Evolutionary conservation across 768 basidiomycete species (phyloP).

Genomic region (Lactifluus rugatus): DNA sequence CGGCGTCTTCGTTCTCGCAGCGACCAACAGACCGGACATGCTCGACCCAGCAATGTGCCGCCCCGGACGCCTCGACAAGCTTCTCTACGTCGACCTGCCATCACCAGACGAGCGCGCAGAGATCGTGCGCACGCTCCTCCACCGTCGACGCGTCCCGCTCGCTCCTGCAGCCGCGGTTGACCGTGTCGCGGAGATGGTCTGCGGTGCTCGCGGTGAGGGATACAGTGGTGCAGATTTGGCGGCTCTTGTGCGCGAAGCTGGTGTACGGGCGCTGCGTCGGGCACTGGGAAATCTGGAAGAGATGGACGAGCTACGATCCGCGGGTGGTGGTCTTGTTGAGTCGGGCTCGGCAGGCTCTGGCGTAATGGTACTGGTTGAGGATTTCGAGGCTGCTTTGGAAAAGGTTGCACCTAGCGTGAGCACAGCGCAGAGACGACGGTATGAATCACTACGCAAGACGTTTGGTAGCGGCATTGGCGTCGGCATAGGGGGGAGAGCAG

Average conservation of each 20-base stretch:
- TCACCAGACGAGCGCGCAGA: conserved; percentile 63
- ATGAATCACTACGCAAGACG: conserved; percentile 69
- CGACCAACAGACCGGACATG: conserved; percentile 94
- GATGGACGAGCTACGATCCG: conserved; percentile 42
- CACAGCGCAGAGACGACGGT: conserved; percentile 66
- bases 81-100: conserved; percentile 88
- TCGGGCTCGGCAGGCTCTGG: neutral
- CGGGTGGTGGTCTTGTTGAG: conserved; percentile 11
- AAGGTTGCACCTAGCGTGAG: conserved; percentile 88
- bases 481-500: conserved; percentile 32
- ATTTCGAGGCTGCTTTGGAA: conserved; percentile 65
- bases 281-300: conserved; percentile 58
- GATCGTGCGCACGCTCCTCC: conserved; percentile 66
- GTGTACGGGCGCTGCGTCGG: conserved; percentile 68
- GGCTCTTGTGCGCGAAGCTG: conserved; percentile 80
- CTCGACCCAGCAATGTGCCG: conserved; percentile 97
- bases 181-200: conserved; percentile 33
- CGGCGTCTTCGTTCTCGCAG: conserved; percentile 86
- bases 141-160: conserved; percentile 53
- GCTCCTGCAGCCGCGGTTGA: conserved; percentile 28
- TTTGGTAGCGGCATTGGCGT: conserved; percentile 76
- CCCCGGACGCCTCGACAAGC: conserved; percentile 90
- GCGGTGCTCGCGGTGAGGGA: conserved; percentile 62
- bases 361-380: conserved; percentile 46
- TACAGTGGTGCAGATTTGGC: conserved; percentile 92